Evolutionary conservation across 164 flowering plant genomes (phyloP).

Genomic region (Stephania cephalantha): DNA sequence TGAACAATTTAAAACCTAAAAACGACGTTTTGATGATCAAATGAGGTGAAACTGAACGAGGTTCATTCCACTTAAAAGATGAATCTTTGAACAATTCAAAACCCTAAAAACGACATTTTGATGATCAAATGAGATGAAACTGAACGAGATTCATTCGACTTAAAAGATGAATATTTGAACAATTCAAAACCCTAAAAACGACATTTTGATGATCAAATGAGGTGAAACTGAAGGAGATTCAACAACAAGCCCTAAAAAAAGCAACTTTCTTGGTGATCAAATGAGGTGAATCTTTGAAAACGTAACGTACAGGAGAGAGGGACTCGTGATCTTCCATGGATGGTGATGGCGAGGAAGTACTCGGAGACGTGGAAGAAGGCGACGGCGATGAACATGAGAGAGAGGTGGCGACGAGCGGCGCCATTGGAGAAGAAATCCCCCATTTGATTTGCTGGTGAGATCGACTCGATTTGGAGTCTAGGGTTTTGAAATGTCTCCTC

Average conservation of each 20-base stretch:
- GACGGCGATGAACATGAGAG: conserved; percentile 49
- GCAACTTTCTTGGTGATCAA: neutral
- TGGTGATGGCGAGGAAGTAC: conserved; percentile 44
- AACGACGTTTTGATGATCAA: no score
- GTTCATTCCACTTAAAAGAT: no score
- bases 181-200: neutral
- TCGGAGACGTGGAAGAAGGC: conserved; percentile 66
- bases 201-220: neutral
- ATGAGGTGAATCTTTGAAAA: neutral
- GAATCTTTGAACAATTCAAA: no score
- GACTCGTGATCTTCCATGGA: conserved; percentile 62
- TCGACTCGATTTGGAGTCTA: conserved; percentile 5
- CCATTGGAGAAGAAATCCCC: conserved; percentile 27
- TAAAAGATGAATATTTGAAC: no score
- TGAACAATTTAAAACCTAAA: neutral
- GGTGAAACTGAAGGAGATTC: no score
- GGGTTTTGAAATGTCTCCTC: neutral
- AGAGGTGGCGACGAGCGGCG: conserved; percentile 58
- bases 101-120: neutral
- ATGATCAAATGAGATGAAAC: neutral
- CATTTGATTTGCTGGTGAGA: conserved; percentile 27
- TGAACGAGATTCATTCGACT: neutral
- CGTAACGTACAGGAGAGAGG: conserved; percentile 23
- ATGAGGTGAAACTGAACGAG: no score
- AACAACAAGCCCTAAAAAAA: neutral